Base-by-base conservation (phyloP, 2,329 filamentous ascomycete species). In the Venturia pyrina region DNA sequence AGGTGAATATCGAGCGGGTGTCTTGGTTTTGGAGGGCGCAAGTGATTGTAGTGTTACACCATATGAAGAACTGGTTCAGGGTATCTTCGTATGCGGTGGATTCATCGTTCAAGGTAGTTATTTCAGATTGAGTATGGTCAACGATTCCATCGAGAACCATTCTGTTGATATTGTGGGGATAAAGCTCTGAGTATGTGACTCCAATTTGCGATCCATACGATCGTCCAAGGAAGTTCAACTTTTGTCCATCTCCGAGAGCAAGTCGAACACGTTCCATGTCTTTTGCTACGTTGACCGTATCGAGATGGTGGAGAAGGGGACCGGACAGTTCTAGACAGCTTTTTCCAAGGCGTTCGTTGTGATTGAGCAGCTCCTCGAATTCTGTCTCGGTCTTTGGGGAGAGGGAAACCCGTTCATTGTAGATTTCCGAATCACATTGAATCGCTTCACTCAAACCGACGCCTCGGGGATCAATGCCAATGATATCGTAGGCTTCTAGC, bases 181-280 rank as follows among this genome's bases (percentile, higher is more conserved):
- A 82, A 1, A 81, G 72, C 66, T 76, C 71, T 1, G 79, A 79
- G 68, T 81, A 82, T 48, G 76, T 74, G 8, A 74, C 72, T 28
- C 77, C 80, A 19, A 81, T 71, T 68, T 78, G 76, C 1, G 77
- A 77, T 6, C 80, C 79, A 69, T 82, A 82, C 1, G 78, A 81
- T 17, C 78, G 68, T 7, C 79, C 80, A 1, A 80, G 66, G 50
- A 72, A 79, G 65, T 75, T 78, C 44, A 79, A 63, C 65, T 73
- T 74, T n/a, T 75, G 72, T 19, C 15, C 28, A 15, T 74, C 72
- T 3, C 73, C 71, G 5, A 79, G 69, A 2, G 73, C 76, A n/a
- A 70, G 62, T 3, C 73, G 74, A 5, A 77, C 69, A 21, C 74
- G 73, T 53, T 77, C 75, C 34, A 77, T 70, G 63, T 78, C 76